Evolutionary conservation across 2,329 filamentous ascomycete genomes (phyloP).

Genomic region (Exophiala xenobiotica): DNA sequence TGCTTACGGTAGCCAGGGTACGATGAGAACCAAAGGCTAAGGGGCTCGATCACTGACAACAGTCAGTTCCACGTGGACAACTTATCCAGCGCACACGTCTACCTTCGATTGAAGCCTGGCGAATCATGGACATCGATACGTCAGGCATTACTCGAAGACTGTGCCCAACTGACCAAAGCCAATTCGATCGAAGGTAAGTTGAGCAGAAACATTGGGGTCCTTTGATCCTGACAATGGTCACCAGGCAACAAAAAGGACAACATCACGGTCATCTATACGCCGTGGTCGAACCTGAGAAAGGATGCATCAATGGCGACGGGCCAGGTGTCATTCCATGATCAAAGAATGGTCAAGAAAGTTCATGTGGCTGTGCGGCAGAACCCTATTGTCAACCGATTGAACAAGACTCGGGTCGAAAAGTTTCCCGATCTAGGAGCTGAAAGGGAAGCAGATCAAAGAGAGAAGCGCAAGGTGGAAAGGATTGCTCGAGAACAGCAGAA

Average conservation of each 20-base stretch:
- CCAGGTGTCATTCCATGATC: conserved; percentile 92
- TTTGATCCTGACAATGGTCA: conserved; percentile 3
- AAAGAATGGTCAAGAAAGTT: conserved; percentile 75
- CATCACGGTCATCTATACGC: conserved; percentile 93
- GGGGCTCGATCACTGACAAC: conserved; percentile 2
- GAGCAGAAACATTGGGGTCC: not conserved
- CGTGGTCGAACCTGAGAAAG: conserved; percentile 94
- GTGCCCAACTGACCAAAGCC: conserved; percentile 96
- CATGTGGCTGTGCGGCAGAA: conserved; percentile 82
- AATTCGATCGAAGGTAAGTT: conserved; percentile 89
- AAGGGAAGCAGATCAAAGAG: conserved; percentile 71
- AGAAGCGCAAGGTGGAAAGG: conserved; percentile 68
- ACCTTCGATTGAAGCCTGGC: conserved; percentile 76
- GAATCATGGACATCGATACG: conserved; percentile 83
- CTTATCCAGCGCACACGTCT: conserved; percentile 92
- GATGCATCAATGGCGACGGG: conserved; percentile 93
- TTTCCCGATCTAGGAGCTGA: conserved; percentile 81
- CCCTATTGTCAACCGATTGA: conserved; percentile 90
- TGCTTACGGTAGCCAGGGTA: conserved; percentile 21
- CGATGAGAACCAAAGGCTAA: not conserved
- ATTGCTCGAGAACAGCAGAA: conserved; percentile 42
- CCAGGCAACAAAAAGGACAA: conserved; percentile 98
- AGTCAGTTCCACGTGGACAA: conserved; percentile 93
- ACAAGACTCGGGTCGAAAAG: conserved; percentile 91
- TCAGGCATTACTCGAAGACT: conserved; percentile 72